These are phyloP conservation scores for Letharia lupina DNA, from an alignment of 495 filamentous ascomycete species.

Conservation along the genomic window DNA sequence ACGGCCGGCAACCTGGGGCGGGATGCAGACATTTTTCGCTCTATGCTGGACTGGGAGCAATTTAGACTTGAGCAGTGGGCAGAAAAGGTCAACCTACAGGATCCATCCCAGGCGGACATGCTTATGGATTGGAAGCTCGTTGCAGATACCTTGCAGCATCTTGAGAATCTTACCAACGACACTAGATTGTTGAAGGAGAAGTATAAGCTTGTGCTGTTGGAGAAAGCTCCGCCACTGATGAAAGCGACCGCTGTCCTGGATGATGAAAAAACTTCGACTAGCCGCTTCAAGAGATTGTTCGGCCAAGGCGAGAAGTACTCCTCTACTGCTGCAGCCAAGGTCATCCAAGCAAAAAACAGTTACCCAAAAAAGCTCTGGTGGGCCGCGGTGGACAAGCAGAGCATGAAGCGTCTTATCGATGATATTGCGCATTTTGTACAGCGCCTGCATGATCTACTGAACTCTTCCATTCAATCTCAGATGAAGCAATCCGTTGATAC, in stretches of 20 bases:
- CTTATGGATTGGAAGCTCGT: constrained; percentile 28
- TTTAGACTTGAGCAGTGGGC: constrained; percentile 28
- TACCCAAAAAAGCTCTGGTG: constrained; percentile 26
- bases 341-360: constrained; percentile 23
- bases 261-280: constrained; percentile 1
- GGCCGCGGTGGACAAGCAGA: constrained; percentile 27
- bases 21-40: constrained; percentile 26
- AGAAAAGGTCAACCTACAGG: constrained; percentile 21
- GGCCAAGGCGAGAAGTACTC: constrained; percentile 14
- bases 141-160: constrained; percentile 21
- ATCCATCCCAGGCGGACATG: constrained; percentile 19
- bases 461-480: constrained; percentile 15
- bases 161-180: constrained; percentile 23
- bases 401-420: constrained; percentile 23
- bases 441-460: constrained; percentile 19
- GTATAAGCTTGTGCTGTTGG: constrained; percentile 20
- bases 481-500: constrained; percentile 11
- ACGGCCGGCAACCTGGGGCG: constrained; percentile 25
- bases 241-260: background rate
- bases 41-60: constrained; percentile 28
- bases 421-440: constrained; percentile 21
- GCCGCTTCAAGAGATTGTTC: constrained; percentile 20
- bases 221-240: constrained; percentile 3
- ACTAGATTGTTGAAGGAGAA: constrained; percentile 19
- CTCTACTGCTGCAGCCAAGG: constrained; percentile 22